phyloP scores from a whole-genome alignment of 331 rosid species.

The Malus hybrid region DNA sequence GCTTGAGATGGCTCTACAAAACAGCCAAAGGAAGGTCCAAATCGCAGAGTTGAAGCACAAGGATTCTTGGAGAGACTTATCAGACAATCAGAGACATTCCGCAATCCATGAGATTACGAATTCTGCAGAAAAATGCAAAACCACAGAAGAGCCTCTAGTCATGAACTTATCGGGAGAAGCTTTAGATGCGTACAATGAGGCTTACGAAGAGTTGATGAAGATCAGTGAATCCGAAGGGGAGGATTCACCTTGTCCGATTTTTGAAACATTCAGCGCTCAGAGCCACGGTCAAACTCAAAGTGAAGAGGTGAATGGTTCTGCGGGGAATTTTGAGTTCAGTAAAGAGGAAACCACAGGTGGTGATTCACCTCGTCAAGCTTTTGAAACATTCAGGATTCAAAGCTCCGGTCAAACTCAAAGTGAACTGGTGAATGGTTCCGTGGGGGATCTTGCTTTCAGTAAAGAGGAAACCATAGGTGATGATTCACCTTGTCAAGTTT shows the following conservation, averaged over 20 bases:
- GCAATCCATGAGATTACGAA: constrained; percentile 13
- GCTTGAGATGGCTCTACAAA: constrained; percentile 64
- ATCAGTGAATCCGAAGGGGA: constrained; percentile 35
- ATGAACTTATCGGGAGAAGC: constrained; percentile 58
- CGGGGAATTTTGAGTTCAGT: neutral
- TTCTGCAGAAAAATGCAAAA: constrained; percentile 22
- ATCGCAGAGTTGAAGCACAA: constrained; percentile 23
- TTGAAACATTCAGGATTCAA: constrained; percentile 6
- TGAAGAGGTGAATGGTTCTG: constrained; percentile 11
- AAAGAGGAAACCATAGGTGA: constrained; percentile 21
- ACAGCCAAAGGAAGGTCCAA: constrained; percentile 42
- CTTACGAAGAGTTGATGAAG: constrained; percentile 41
- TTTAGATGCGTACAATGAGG: constrained; percentile 47
- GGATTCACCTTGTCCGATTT: constrained; percentile 23
- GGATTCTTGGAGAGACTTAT: constrained; percentile 18
- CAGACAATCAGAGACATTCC: constrained; percentile 16
- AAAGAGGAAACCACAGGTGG: constrained; percentile 25
- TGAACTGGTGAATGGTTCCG: constrained; percentile 9
- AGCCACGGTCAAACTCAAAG: constrained; percentile 5
- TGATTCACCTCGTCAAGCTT: constrained; percentile 21
- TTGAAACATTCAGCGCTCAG: constrained; percentile 8
- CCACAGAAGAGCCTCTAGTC: constrained; percentile 30
- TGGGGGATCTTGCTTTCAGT: neutral
- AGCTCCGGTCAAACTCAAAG: constrained; percentile 8
- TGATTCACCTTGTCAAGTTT: constrained; percentile 23